Evolutionary conservation across 2,329 filamentous ascomycete species (phyloP).

Genomic region (Pyrenophora teres): DNA sequence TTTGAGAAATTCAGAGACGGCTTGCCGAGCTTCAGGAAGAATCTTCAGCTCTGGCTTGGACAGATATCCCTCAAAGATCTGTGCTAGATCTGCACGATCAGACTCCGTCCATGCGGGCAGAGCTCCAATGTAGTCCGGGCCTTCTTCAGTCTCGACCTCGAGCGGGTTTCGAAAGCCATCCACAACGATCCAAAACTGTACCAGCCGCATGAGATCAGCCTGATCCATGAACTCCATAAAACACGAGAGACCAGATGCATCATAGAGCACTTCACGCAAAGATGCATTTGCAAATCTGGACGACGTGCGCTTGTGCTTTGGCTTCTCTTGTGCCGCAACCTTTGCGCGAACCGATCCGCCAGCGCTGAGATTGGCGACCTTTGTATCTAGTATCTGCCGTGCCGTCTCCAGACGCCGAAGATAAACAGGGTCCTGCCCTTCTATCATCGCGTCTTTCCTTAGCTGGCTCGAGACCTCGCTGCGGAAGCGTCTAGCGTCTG

Average conservation of each 20-base stretch:
- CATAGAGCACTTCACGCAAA: slow-evolving; percentile 83
- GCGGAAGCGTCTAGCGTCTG: slow-evolving; percentile 88
- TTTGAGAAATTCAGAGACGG: slow-evolving; percentile 77
- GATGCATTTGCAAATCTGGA: slow-evolving; percentile 75
- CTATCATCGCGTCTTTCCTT: slow-evolving; percentile 78
- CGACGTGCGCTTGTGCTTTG: slow-evolving; percentile 49
- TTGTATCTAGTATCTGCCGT: slow-evolving; percentile 86
- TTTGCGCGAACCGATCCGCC: slow-evolving; percentile 58
- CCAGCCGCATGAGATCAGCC: slow-evolving; percentile 80
- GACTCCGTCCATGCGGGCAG: slow-evolving; percentile 75
- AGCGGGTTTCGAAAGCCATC: slow-evolving; percentile 94
- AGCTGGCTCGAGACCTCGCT: slow-evolving; percentile 92
- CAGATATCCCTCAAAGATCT: slow-evolving; percentile 90
- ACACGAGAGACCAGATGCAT: slow-evolving; percentile 88
- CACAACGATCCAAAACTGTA: slow-evolving; percentile 98
- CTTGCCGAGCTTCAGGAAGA: slow-evolving; percentile 67
- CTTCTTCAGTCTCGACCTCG: slow-evolving; percentile 76
- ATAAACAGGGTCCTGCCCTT: slow-evolving; percentile 83
- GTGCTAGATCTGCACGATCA: slow-evolving; percentile 83
- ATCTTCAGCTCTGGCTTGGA: slow-evolving; percentile 81
- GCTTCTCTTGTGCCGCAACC: slow-evolving; percentile 47
- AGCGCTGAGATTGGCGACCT: slow-evolving; percentile 78
- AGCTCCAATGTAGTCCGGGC: slow-evolving; percentile 58
- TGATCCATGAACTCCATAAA: slow-evolving; percentile 99
- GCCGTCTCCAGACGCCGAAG: slow-evolving; percentile 89